Evolutionary conservation across 331 rosid species (phyloP), one percentile per base, ranked within the genome.

Genomic region (Prunus yedoensis): DNA sequence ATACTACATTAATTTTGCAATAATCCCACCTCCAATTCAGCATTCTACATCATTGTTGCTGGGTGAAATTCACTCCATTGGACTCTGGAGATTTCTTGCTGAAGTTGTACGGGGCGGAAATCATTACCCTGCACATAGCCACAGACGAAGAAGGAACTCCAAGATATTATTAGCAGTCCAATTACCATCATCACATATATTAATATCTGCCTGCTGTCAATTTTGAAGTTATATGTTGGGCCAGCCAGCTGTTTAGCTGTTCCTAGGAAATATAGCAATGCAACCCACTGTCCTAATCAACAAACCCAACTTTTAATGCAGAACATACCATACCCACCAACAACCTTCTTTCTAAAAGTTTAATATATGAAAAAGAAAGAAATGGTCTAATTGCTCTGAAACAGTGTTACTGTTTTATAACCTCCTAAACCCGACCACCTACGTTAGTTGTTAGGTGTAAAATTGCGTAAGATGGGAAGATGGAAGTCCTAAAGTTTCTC

Each of bases 51-150:
- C 70, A 13, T 66, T 47, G 71, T 10, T 35, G 53, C 58, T 71
- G 47, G 80, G 79, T 63, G 68, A 83, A 85, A 47, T 72, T 84
- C 17, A 89, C 91, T 28, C 91, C 93, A 43, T 80, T 73, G 30
- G 81, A 85, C 81, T 88, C 89, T 3, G 83, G 75, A 28, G 85
- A 77, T 66, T 91, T 91, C 86, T 85, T 86, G 92, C 66, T 59
- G 21, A 84, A 77, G 82, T 74, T 86, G 83, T 90, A 94, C 18
- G 99, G 99, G 61, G 90, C 89, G 30, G 90, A 64, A 83, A 50
- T 89, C 91, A 79, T 90, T 77, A 79, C 94, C 91, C 99, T 94
- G 87, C 79, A 20, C 9, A 38, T 21, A 38, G 53, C 54, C 18
- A 66, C 73, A 77, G 49, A 70, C 32, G 56, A 6, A 77, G 62